Base-by-base conservation (phyloP, 2,329 filamentous ascomycete species). In the Orbilia oligospora region DNA sequence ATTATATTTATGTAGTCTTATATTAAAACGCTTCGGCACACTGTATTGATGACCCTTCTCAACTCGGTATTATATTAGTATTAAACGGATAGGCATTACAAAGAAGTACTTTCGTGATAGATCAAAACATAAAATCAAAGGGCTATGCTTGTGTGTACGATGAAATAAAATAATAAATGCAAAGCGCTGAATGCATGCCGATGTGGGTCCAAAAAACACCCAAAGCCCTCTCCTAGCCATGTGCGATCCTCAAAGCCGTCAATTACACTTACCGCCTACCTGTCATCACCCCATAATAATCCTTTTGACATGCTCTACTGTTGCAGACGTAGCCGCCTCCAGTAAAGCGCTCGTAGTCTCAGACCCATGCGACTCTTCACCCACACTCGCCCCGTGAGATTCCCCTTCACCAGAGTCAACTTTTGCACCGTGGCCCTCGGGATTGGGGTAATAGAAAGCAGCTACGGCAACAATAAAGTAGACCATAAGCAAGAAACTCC, bases 401-500 rank as follows among this genome's bases (percentile, higher is more conserved):
- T 9, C 9, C 14, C 30, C 38, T 10, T 36, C 67, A 1, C 27
- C 48, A 6, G 66, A 66, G n/a, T 77, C 73, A 27, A 68, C 67
- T n/a, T 63, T 71, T 1, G 64, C 56, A 2, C 55, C 71, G 24
- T 69, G 55, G 8, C 65, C 30, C 14, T 49, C 48, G 3, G 72
- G 72, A 24, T 78, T 78, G 14, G 75, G 75, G 30, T 72, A 72
- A 27, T 79, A 79, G 38, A 58, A 73, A 16, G 76, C 69, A 22
- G 58, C 55, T 16, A 73, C 76, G 24, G 76, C 76, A 22, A 79
- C 56, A 14, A 79, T 22, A 53, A 69, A 73, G 56, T 79, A 76
- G 8, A 79, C 76, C 69, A 92, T 88, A 16, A 97, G 89, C 80
- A 93, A 93, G 20, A 97, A 88, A 24, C 90, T 88, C 1, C 94